Base-by-base conservation (phyloP, 1,284 basidiomycete genomes). In the Naganishia cerealis region DNA sequence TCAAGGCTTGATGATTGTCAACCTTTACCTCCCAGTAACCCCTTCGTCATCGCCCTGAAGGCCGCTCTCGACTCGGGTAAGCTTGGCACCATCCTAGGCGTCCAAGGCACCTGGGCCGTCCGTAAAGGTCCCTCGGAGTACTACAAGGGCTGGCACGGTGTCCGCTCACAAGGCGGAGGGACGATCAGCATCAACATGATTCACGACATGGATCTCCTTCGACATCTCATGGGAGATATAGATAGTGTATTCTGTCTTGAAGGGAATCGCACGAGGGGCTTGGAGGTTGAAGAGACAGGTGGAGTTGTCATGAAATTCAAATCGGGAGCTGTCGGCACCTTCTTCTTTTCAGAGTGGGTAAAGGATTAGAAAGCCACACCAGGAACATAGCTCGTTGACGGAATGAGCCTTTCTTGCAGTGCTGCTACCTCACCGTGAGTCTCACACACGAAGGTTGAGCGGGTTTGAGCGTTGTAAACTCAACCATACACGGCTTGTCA, bases 211-310 rank as follows among this genome's bases (percentile, higher is more conserved):
- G 73, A 74, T 59, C 52, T 73, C 29, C 61, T 75, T 21, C 62
- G 69, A 7, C 53, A 68, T 66, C 66, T 74, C 9, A 63, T 74
- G 21, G 74, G 73, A 29, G 55, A 72, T 54, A 68, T 74, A n/a
- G 42, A 50, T 1, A 67, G 68, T 10, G 72, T 75, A 15, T 74
- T 70, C 58, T 71, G 68, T 56, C 72, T 73, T 29, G 21, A 50
- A 10, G 73, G 72, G 5, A 26, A 6, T 1, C 62, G 50, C 0
- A 73, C 71, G 7, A 57, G 73, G 15, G 71, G 71, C 1, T 67
- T 67, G 33, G 57, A 42, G 1, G 73, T 72, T 6, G 73, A 75
- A 48, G 73, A 75, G 56, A 73, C 73, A 0, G 72, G 73, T 13
- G 72, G 71, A 0, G 29, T 66, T 56, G 72, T 72, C 8, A 39